phyloP scores from a whole-genome alignment of 805 yeast genomes.

The Candida cerambycidarum region DNA sequence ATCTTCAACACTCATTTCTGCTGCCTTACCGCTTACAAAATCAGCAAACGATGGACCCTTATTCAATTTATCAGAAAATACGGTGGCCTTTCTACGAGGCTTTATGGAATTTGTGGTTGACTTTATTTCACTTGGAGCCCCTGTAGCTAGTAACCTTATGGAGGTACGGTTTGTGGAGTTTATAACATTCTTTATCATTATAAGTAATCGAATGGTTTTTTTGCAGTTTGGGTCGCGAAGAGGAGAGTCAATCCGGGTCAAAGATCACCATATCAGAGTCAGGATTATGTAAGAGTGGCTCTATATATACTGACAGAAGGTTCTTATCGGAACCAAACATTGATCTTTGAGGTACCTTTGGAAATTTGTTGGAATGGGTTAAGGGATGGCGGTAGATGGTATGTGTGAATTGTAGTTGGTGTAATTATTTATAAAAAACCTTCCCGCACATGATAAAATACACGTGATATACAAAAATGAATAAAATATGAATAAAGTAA shows the following conservation, averaged over 20 bases:
- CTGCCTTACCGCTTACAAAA: slow-evolving; percentile 79
- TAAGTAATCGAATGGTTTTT: slow-evolving; percentile 9
- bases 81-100: slow-evolving; percentile 45
- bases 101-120: slow-evolving; percentile 3
- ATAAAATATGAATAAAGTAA: too few relatives aligned
- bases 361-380: too few relatives aligned
- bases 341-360: too few relatives aligned
- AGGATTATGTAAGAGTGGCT: not conserved
- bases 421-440: too few relatives aligned
- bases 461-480: too few relatives aligned
- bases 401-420: too few relatives aligned
- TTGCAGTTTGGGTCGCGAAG: slow-evolving; percentile 8
- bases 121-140: slow-evolving; percentile 7
- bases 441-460: too few relatives aligned
- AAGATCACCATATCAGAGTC: not conserved
- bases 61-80: slow-evolving; percentile 67
- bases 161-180: not conserved
- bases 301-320: too few relatives aligned
- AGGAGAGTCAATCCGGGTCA: slow-evolving; percentile 7
- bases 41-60: slow-evolving; percentile 94
- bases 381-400: too few relatives aligned
- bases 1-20: slow-evolving; percentile 56
- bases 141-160: slow-evolving; percentile 20
- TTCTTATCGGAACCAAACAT: too few relatives aligned
- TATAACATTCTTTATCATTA: slow-evolving; percentile 3